phyloP scores from a whole-genome alignment of 805 yeast species.

The Kuraishia hungarica region DNA sequence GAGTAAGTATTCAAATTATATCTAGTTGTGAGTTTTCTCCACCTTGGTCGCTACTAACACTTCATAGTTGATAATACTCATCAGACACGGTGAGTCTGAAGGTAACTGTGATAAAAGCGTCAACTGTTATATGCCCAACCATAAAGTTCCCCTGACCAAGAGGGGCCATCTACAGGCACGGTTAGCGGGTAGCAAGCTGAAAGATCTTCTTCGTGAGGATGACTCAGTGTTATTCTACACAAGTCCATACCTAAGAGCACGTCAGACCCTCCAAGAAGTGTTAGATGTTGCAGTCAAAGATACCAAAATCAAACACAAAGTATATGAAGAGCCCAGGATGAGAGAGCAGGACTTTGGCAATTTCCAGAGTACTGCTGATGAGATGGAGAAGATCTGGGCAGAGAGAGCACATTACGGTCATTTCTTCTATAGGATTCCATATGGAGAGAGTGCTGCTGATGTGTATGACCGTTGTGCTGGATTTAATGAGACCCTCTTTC shows the following conservation, averaged over 20 bases:
- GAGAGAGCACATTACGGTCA: constrained; percentile 86
- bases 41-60: neutral
- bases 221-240: constrained; percentile 70
- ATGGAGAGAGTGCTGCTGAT: constrained; percentile 95
- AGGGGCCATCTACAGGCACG: constrained; percentile 60
- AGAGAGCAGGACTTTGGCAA: constrained; percentile 95
- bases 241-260: constrained; percentile 77
- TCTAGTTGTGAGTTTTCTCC: no score
- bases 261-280: constrained; percentile 67
- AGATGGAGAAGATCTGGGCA: constrained; percentile 75
- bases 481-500: constrained; percentile 76
- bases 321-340: constrained; percentile 84
- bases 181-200: constrained; percentile 48
- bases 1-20: constrained; percentile 4
- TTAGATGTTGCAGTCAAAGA: constrained; percentile 45
- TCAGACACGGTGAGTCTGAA: constrained; percentile 91
- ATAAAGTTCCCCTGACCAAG: constrained; percentile 63
- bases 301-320: constrained; percentile 36
- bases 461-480: constrained; percentile 88
- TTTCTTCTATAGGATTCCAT: constrained; percentile 82
- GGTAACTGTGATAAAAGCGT: constrained; percentile 83
- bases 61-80: constrained; percentile 47
- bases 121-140: constrained; percentile 73
- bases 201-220: constrained; percentile 31
- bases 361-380: constrained; percentile 68